Base-by-base conservation (phyloP, 2,329 filamentous ascomycete species). In the Aulographum hederae region DNA sequence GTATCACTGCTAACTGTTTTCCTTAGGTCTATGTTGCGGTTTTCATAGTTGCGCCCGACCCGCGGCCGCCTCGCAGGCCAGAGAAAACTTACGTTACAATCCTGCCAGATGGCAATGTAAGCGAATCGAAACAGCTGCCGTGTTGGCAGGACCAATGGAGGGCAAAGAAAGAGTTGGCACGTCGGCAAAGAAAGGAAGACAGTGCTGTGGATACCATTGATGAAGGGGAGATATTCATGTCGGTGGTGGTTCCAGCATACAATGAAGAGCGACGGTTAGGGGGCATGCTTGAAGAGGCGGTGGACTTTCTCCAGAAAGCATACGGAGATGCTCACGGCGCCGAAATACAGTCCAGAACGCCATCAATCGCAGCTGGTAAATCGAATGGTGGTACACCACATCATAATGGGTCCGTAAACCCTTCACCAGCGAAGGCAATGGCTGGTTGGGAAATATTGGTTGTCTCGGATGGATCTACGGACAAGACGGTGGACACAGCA, bases 171-270 rank as follows among this genome's bases (percentile, higher is more conserved):
- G 45, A 58, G 32, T 42, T 52, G 29, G 56, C 54, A 2, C 46
- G 49, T 28, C 44, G 46, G 30, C 37, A 46, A 31, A 26, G 26
- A 14, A 13, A 32, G 39, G 39, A 39, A 16, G 46, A 48, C 18
- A 33, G 46, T 5, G 40, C 46, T 33, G 43, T 46, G 25, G 61
- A 71, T 39, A 52, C 63, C 12, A 77, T 91, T 33, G 77, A 84
- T 39, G 65, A 74, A 2, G 69, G 84, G 11, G 73, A 85, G 38
- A 56, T 94, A n/a, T 78, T 78, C 49, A 73, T 98, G 61, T 89
- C 79, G 33, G 73, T 95, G 5, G 82, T 98, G 0, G 76, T 98
- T 27, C 89, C 89, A 0, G 89, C 89, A 6, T 98, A 84, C 65
- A 98, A 98, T 43, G 89, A 98, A 48, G 77, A 86, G 50, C 66